Evolutionary conservation across 331 rosid species (phyloP).

Genomic region (Spiraea crenata): DNA sequence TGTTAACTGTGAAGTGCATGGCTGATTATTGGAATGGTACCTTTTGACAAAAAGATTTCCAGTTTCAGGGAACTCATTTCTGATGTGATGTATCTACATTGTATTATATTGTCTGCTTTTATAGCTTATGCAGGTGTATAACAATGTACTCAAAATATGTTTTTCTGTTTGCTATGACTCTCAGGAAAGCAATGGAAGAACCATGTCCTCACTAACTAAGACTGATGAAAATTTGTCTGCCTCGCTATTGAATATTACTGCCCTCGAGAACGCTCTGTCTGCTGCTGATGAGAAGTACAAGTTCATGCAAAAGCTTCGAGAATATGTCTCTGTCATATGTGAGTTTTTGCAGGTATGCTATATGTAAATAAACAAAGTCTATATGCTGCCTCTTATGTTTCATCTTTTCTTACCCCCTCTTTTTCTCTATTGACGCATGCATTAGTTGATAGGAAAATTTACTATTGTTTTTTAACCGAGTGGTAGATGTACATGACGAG

Average conservation of each 20-base stretch:
- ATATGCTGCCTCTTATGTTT: no score
- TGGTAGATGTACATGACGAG: no score
- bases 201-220: conserved; percentile 54
- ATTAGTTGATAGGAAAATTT: background rate
- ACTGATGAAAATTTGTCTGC: conserved; percentile 72
- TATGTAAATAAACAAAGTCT: background rate
- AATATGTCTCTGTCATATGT: conserved; percentile 67
- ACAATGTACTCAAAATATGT: background rate
- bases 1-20: background rate
- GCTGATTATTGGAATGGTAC: background rate
- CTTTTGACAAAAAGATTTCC: background rate
- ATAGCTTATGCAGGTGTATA: background rate
- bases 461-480: background rate
- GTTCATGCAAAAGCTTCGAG: conserved; percentile 84
- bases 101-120: background rate
- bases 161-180: background rate
- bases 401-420: background rate
- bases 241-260: conserved; percentile 70
- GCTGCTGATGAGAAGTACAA: conserved; percentile 82
- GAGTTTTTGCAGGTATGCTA: conserved; percentile 81
- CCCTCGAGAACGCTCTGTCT: conserved; percentile 65
- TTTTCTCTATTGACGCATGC: background rate
- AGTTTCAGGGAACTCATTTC: background rate
- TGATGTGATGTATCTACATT: background rate
- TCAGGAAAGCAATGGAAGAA: conserved; percentile 86